Percentiles rank a stretch among this genome's conserved stretches.
Conservation (phyloP, 2,329 filamentous ascomycete species). For the Sclerotinia minor region DNA sequence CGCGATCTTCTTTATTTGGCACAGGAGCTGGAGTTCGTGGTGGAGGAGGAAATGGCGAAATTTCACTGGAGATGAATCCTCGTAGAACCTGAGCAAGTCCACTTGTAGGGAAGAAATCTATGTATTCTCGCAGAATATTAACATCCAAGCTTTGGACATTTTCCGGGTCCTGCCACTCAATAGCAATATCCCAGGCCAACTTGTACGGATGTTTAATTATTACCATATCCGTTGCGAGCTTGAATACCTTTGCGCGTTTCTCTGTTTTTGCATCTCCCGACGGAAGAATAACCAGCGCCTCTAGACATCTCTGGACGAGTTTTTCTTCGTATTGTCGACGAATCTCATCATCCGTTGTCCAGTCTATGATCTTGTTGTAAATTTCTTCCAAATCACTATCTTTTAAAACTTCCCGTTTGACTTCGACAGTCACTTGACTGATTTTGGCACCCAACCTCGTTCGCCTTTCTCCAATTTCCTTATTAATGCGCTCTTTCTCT, state of each 20-base stretch:
- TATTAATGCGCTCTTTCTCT: slow-evolving; percentile 87
- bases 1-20: slow-evolving; percentile 45
- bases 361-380: slow-evolving; percentile 84
- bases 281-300: slow-evolving; percentile 70
- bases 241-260: slow-evolving; percentile 72
- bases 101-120: slow-evolving; percentile 77
- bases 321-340: slow-evolving; percentile 89
- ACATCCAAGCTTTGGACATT: slow-evolving; percentile 75
- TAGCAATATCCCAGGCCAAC: slow-evolving; percentile 84
- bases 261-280: slow-evolving; percentile 62
- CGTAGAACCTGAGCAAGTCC: slow-evolving; percentile 80
- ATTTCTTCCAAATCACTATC: slow-evolving; percentile 76
- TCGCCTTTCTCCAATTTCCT: slow-evolving; percentile 81
- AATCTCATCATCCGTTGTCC: slow-evolving; percentile 82
- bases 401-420: slow-evolving; percentile 79
- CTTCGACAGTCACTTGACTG: slow-evolving; percentile 79
- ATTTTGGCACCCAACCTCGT: slow-evolving; percentile 84
- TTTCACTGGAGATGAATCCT: slow-evolving; percentile 77
- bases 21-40: slow-evolving; percentile 51
- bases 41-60: slow-evolving; percentile 73
- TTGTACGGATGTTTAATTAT: slow-evolving; percentile 90
- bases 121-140: slow-evolving; percentile 76
- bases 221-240: slow-evolving; percentile 87
- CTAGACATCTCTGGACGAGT: slow-evolving; percentile 76
- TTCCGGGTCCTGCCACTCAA: slow-evolving; percentile 85